Conservation (phyloP, 345 rosid species). For the Aquilaria malaccensis region DNA sequence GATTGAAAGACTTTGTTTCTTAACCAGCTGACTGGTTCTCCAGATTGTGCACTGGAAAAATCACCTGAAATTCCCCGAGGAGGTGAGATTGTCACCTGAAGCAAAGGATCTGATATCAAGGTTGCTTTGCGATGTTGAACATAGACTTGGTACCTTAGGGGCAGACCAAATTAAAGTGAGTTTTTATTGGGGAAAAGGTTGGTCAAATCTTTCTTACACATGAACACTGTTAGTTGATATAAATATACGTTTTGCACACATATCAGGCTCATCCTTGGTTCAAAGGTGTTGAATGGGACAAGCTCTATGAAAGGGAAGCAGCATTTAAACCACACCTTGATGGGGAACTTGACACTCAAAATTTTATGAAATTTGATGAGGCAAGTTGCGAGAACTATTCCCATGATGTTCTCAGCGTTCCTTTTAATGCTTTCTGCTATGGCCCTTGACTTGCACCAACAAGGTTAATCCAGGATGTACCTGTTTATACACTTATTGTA, state of each 20-base stretch:
- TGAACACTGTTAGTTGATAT: too few species aligned
- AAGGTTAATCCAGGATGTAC: too few species aligned
- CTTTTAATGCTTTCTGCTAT: conserved; percentile 1
- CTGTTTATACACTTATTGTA: neutral
- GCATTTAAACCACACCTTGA: conserved; percentile 92
- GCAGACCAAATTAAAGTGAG: conserved; percentile 83
- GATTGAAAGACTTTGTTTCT: too few species aligned
- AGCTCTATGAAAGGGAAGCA: conserved; percentile 89
- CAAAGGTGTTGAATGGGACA: conserved; percentile 66
- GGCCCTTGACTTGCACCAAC: too few species aligned
- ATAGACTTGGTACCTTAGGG: conserved; percentile 85
- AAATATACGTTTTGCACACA: conserved; percentile 6
- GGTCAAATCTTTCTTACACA: too few species aligned
- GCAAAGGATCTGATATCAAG: conserved; percentile 88
- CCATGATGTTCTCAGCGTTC: too few species aligned
- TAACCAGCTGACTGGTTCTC: conserved; percentile 1
- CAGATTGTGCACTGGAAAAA: conserved; percentile 95
- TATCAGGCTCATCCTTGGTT: conserved; percentile 95
- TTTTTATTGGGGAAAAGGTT: too few species aligned
- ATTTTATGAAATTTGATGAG: conserved; percentile 97
- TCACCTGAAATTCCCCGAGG: conserved; percentile 84
- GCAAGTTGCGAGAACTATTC: conserved; percentile 22
- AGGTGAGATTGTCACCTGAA: conserved; percentile 51
- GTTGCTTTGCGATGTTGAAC: conserved; percentile 84
- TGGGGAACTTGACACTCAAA: conserved; percentile 89